These are phyloP conservation scores for Arachis hypogaea DNA, from an alignment of 306 rosid species.

Conservation along the genomic window DNA sequence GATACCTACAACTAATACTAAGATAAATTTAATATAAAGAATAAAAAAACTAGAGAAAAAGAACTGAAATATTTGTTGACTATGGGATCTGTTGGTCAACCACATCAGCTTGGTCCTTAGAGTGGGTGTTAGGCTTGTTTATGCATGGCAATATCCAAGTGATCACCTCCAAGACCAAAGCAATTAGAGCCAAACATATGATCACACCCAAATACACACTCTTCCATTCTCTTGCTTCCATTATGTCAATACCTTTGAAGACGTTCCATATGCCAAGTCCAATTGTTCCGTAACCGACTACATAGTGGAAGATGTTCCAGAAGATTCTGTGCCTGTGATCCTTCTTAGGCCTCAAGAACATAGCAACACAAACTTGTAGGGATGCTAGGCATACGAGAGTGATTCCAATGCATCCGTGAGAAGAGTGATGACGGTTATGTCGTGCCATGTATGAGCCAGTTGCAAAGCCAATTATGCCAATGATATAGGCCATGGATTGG, in stretches of 20 bases:
- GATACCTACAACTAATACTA: no score
- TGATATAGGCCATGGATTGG: background rate
- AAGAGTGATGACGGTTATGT: background rate
- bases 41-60: no score
- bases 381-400: conserved; percentile 1
- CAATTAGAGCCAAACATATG: background rate
- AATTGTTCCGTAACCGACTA: background rate
- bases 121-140: no score
- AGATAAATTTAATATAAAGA: no score
- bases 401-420: conserved; percentile 46
- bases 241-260: background rate
- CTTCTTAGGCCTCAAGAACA: conserved; percentile 12
- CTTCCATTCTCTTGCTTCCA: background rate
- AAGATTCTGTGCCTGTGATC: conserved; percentile 23
- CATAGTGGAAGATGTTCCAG: conserved; percentile 23
- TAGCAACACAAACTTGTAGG: conserved; percentile 22
- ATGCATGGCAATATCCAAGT: background rate
- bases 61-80: no score
- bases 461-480: background rate
- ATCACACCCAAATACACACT: background rate
- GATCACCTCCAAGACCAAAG: no score
- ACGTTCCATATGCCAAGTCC: background rate
- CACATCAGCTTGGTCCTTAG: background rate
- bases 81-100: background rate
- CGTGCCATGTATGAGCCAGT: background rate